Base-by-base conservation (phyloP, 495 filamentous ascomycete species). In the Penicillium turbatum region DNA sequence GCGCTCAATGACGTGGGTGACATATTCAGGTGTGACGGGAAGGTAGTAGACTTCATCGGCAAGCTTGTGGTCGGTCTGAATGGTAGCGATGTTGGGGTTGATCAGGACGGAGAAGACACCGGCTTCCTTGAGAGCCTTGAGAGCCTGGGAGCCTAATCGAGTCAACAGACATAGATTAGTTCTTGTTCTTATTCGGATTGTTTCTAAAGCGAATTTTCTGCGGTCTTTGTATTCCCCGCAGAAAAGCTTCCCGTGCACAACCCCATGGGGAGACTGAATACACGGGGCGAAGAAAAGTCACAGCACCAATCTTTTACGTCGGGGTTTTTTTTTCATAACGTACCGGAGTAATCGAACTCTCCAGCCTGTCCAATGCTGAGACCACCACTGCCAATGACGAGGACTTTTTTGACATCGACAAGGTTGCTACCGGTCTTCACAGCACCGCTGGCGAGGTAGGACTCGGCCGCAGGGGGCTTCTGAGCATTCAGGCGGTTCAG, bases 1-100 rank as follows among this genome's bases (percentile, higher is more conserved):
- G 51, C 89, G 81, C 64, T 92, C 77, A 59, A 98, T 97, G 50
- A 98, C 93, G 72, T 97, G 92, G 57, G 90, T 91, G 41, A 98
- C 92, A 61, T 97, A 98, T 69, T 97, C 92, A 36, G 92, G 89
- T 24, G 91, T 98, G 42, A 98, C 93, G 9, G 92, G 92, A 2
- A 97, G 84, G 78, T 97, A 98, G 75, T 97, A 98, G 51, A 98
- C 89, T 72, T 97, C 93, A 62, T 98, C 92, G 9, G 92, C 92
- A 45, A 98, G 81, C 58, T 95, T 95, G 76, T 96, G 95, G 21
- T 95, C 92, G 32, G 92, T 98, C 72, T 98, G 92, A 63, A 98
- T 98, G 26, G 92, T 98, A 34, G 92, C 92, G 61, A 98, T 98
- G 70, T 98, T 98, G 41, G 92, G 93, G 72, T 98, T 98, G 76